Conservation (phyloP, 2,329 filamentous ascomycete genomes). For the Penicillium olsonii region DNA sequence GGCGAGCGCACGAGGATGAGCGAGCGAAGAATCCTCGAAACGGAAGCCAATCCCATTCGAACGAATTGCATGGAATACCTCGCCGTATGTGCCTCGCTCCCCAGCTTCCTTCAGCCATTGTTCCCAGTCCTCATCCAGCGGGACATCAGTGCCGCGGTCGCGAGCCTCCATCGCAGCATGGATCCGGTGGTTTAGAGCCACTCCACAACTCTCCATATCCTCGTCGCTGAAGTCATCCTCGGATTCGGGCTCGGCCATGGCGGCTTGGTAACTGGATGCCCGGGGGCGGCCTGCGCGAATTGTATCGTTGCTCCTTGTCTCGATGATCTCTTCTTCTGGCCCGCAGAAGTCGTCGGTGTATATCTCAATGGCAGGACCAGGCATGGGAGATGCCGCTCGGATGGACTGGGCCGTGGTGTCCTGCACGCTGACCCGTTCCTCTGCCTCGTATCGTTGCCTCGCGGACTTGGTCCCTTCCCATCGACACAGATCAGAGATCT, state of each 20-base stretch:
- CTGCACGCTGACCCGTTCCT: slow-evolving; percentile 59
- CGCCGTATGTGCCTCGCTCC: slow-evolving; percentile 50
- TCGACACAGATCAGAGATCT: slow-evolving; percentile 63
- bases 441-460: slow-evolving; percentile 50
- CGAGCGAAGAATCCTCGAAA: slow-evolving; percentile 26
- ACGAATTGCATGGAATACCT: slow-evolving; percentile 43
- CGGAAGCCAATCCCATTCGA: slow-evolving; percentile 35
- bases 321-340: slow-evolving; percentile 25
- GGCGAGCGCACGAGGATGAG: slow-evolving; percentile 16
- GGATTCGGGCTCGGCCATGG: slow-evolving; percentile 31
- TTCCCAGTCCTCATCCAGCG: slow-evolving; percentile 54
- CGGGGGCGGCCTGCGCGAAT: slow-evolving; percentile 24
- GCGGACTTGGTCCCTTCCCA: slow-evolving; percentile 57
- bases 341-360: slow-evolving; percentile 32
- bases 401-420: slow-evolving; percentile 65
- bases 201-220: slow-evolving; percentile 53
- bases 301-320: slow-evolving; percentile 26
- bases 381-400: slow-evolving; percentile 49
- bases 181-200: slow-evolving; percentile 54
- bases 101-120: slow-evolving; percentile 60
- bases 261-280: slow-evolving; percentile 23
- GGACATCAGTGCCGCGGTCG: slow-evolving; percentile 49
- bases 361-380: slow-evolving; percentile 33
- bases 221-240: slow-evolving; percentile 49
- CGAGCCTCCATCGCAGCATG: slow-evolving; percentile 56